phyloP scores from a whole-genome alignment of 371 early-diverging fungal genomes.

The Mycotypha africana region DNA sequence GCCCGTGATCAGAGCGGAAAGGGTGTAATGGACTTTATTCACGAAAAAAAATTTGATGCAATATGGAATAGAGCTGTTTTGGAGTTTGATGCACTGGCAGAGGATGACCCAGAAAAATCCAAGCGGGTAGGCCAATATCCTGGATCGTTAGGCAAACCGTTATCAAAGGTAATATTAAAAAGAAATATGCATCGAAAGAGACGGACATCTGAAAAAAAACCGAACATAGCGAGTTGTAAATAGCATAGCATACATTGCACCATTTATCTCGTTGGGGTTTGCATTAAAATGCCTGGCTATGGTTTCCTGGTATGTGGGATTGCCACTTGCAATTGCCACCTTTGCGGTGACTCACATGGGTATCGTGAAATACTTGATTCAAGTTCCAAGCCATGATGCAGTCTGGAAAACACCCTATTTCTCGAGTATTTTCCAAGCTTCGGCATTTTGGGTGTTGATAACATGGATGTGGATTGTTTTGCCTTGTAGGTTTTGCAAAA shows the following conservation, averaged over 20 bases:
- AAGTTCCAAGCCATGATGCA: slow-evolving; percentile 45
- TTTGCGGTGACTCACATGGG: slow-evolving; percentile 57
- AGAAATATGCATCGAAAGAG: slow-evolving; percentile 1
- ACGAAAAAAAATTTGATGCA: slow-evolving; percentile 30
- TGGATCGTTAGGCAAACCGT: slow-evolving; percentile 25
- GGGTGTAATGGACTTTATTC: slow-evolving; percentile 46
- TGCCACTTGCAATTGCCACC: slow-evolving; percentile 54
- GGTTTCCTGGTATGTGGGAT: slow-evolving; percentile 75
- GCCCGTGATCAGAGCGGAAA: slow-evolving; percentile 36
- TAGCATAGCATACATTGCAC: slow-evolving; percentile 63
- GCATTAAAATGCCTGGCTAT: slow-evolving; percentile 49
- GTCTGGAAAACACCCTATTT: slow-evolving; percentile 77
- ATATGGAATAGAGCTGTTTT: slow-evolving; percentile 43
- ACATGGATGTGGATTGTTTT: slow-evolving; percentile 51
- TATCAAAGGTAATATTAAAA: slow-evolving; percentile 31
- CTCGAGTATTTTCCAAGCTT: slow-evolving; percentile 81
- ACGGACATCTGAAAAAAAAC: not conserved
- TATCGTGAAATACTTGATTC: slow-evolving; percentile 57
- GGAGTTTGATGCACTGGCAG: slow-evolving; percentile 41
- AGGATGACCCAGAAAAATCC: slow-evolving; percentile 25
- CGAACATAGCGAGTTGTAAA: slow-evolving; percentile 47
- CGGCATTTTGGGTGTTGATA: slow-evolving; percentile 62
- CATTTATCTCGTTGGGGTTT: slow-evolving; percentile 62
- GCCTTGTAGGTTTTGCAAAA: slow-evolving; percentile 17
- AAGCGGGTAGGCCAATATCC: slow-evolving; percentile 27